Base-by-base conservation (phyloP, 306 rosid species). In the Quercus variabilis region DNA sequence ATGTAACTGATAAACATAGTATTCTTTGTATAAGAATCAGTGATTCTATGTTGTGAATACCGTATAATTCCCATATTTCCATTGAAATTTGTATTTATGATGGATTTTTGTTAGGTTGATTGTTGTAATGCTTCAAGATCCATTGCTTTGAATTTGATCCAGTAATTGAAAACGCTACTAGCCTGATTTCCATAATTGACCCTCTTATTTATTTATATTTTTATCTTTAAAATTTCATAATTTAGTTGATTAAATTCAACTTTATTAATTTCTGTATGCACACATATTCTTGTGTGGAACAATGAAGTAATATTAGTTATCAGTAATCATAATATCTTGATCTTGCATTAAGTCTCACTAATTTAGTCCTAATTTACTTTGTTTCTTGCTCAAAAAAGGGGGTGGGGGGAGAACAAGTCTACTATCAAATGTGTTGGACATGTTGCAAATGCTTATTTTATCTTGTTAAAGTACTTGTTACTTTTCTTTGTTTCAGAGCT, bases 401-500 rank as follows among this genome's bases (percentile, higher is more conserved):
- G 46, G 46, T 38, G 11, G 11, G 6, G 73, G 49, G 35, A 33
- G 52, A 19, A 4, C 72, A 33, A 33, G 7, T 19, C 52, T 35
- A 67, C 52, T 67, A 62, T 79, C 65, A 73, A 75, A 69, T 54
- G 46, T 74, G 14, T 64, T 54, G 79, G 68, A 78, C 69, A 43
- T 71, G 56, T 19, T 17, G 71, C 77, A 75, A 76, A 74, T 75
- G 72, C 72, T 78, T 69, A 55, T 78, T 12, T 60, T 74, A 38
- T 75, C 43, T 13, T 69, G 65, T 52, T 75, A 23, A 56, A 76
- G 71, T 64, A 58, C 57, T 76, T 1, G 31, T 55, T 64, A 69
- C 57, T 75, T 74, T 71, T 69, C 6, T 3, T 78, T 80, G 25
- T 85, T 83, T 82, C 91, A 95, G 99, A 86, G 99, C 99, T 80